A percentile compares a stretch with the other conserved stretches of the same genome.
Conservation (phyloP, 257 asterid genomes). For the Solanum ossicruentum region DNA sequence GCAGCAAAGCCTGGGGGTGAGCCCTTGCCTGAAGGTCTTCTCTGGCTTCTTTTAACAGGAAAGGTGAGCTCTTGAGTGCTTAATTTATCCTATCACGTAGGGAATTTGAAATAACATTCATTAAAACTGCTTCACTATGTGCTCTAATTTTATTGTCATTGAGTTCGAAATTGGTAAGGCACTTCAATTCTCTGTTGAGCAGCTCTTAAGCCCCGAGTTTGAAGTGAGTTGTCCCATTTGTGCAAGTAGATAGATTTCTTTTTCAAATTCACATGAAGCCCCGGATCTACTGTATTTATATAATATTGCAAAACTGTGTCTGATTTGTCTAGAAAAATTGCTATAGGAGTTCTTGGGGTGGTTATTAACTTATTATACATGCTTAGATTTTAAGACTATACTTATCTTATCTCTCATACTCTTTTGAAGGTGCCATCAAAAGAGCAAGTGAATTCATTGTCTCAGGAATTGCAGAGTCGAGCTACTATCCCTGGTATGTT, state of each 20-base stretch:
- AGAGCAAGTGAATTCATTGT: slow-evolving; percentile 79
- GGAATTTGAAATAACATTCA: background rate
- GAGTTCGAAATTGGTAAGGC: background rate
- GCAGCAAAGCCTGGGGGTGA: slow-evolving; percentile 89
- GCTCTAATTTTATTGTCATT: background rate
- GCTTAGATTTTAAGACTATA: background rate
- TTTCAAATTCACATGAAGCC: background rate
- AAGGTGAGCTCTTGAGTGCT: slow-evolving; percentile 33
- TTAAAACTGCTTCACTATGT: background rate
- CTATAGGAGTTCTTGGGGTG: background rate
- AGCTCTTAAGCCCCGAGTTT: background rate
- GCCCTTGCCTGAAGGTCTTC: slow-evolving; percentile 97
- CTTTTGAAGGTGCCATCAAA: slow-evolving; percentile 73
- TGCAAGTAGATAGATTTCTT: background rate
- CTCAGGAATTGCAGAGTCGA: slow-evolving; percentile 81
- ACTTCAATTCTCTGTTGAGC: background rate
- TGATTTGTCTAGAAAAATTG: background rate
- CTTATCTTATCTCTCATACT: background rate
- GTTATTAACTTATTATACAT: background rate
- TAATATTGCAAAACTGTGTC: background rate
- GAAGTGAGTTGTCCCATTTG: background rate
- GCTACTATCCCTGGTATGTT: slow-evolving; percentile 77
- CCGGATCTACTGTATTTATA: background rate
- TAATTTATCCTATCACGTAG: background rate
- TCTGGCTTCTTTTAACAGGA: slow-evolving; percentile 98